Evolutionary conservation across 1,139 yeast genomes (phyloP).

Genomic region (Hyphopichia wangnamkhiaoensis): DNA sequence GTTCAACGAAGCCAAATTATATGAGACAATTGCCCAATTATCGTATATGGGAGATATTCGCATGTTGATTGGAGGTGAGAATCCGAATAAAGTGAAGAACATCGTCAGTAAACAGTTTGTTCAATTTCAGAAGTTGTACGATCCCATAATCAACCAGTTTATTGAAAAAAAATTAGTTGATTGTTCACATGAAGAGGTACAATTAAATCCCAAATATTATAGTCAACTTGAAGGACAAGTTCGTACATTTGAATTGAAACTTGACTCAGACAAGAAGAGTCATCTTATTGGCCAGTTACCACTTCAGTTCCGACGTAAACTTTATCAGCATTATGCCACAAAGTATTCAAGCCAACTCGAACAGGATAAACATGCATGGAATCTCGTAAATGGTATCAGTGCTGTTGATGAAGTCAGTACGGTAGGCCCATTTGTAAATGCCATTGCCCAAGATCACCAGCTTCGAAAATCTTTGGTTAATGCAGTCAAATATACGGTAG

Average conservation of each 20-base stretch:
- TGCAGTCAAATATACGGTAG: slow-evolving; percentile 61
- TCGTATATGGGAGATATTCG: slow-evolving; percentile 93
- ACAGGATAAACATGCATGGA: slow-evolving; percentile 20
- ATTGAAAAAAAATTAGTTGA: slow-evolving; percentile 12
- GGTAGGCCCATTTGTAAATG: slow-evolving; percentile 11
- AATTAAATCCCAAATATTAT: slow-evolving; percentile 27
- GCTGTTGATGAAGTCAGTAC: slow-evolving; percentile 11
- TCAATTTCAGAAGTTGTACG: slow-evolving; percentile 69
- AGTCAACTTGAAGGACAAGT: slow-evolving; percentile 29
- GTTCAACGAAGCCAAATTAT: slow-evolving; percentile 66
- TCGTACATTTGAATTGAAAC: slow-evolving; percentile 41
- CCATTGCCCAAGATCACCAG: slow-evolving; percentile 18
- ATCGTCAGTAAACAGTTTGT: slow-evolving; percentile 77
- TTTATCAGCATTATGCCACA: slow-evolving; percentile 42
- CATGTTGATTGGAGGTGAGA: slow-evolving; percentile 85
- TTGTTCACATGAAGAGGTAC: slow-evolving; percentile 3
- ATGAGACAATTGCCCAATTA: slow-evolving; percentile 72
- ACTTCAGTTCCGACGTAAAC: slow-evolving; percentile 45
- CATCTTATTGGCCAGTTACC: slow-evolving; percentile 49
- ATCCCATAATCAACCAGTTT: slow-evolving; percentile 38
- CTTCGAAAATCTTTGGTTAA: slow-evolving; percentile 41
- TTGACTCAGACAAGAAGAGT: slow-evolving; percentile 21
- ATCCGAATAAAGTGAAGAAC: slow-evolving; percentile 83
- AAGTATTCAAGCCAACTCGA: slow-evolving; percentile 25
- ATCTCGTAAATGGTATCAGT: slow-evolving; percentile 11